phyloP scores from a whole-genome alignment of 805 yeast genomes.

The Candida gorgasii region DNA sequence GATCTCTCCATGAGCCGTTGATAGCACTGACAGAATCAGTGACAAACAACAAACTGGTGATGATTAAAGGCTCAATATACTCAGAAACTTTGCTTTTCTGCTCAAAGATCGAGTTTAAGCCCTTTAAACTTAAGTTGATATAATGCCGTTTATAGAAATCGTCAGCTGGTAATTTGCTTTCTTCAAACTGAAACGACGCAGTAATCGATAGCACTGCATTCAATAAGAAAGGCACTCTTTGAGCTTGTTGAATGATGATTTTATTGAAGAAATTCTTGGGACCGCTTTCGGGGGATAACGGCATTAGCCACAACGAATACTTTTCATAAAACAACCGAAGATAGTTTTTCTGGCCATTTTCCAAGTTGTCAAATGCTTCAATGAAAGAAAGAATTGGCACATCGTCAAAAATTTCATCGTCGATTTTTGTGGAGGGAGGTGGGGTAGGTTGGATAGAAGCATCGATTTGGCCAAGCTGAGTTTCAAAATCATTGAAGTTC shows the following conservation, averaged over 20 bases:
- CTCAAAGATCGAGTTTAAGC: conserved; percentile 16
- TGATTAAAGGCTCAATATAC: conserved; percentile 58
- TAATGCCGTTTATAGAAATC: conserved; percentile 14
- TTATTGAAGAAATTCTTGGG: conserved; percentile 17
- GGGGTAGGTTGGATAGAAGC: conserved; percentile 3
- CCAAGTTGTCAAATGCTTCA: conserved; percentile 13
- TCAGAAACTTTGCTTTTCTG: conserved; percentile 24
- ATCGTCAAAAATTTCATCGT: conserved; percentile 13
- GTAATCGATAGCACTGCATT: conserved; percentile 20
- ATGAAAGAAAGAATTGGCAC: conserved; percentile 11
- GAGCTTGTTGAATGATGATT: conserved; percentile 17
- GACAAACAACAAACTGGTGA: conserved; percentile 61
- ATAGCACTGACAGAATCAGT: conserved; percentile 52
- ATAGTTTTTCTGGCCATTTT: conserved; percentile 19
- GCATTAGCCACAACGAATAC: conserved; percentile 20
- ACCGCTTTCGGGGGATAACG: conserved; percentile 18
- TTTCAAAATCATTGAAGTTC: background rate
- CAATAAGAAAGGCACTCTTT: conserved; percentile 16
- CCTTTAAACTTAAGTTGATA: conserved; percentile 15
- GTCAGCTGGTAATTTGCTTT: conserved; percentile 12
- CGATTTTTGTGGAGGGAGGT: conserved; percentile 5
- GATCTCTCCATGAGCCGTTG: conserved; percentile 56
- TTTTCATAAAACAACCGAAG: conserved; percentile 19
- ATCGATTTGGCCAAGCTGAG: conserved; percentile 3
- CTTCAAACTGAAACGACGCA: conserved; percentile 19